phyloP scores from a whole-genome alignment of 2,329 filamentous ascomycete species.

The Diaporthe sp. region DNA sequence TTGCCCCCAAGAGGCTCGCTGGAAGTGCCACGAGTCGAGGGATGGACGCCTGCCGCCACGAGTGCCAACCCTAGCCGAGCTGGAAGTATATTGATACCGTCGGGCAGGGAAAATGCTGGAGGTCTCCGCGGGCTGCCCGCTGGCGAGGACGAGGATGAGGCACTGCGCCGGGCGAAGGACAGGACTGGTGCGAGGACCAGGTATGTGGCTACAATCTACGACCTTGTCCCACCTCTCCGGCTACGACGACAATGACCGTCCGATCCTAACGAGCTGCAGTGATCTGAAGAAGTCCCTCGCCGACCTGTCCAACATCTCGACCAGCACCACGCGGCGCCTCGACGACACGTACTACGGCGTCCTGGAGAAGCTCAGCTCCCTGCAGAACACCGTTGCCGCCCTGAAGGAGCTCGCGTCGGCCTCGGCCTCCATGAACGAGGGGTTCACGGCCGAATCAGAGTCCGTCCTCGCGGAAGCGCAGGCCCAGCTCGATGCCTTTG shows the following conservation, averaged over 20 bases:
- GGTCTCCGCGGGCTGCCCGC: constrained; percentile 32
- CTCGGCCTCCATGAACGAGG: constrained; percentile 69
- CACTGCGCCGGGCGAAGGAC: constrained; percentile 57
- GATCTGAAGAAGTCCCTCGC: constrained; percentile 65
- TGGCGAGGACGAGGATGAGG: constrained; percentile 53
- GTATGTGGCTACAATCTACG: constrained; percentile 50
- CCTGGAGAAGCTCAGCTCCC: constrained; percentile 74
- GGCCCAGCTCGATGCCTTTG: constrained; percentile 71
- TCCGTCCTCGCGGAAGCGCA: constrained; percentile 72
- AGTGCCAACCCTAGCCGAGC: constrained; percentile 60
- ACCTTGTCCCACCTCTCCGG: background rate
- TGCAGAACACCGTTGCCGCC: constrained; percentile 74
- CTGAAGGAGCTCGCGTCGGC: constrained; percentile 76
- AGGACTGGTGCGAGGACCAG: constrained; percentile 55
- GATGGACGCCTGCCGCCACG: constrained; percentile 56
- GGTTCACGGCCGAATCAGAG: constrained; percentile 72
- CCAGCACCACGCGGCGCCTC: constrained; percentile 73
- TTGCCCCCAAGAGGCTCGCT: constrained; percentile 54
- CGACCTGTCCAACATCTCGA: constrained; percentile 71
- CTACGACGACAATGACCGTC: constrained; percentile 33
- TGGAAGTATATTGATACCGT: constrained; percentile 55
- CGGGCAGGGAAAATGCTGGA: constrained; percentile 43
- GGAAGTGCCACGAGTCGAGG: constrained; percentile 61
- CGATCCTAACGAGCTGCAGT: constrained; percentile 50
- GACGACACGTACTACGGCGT: constrained; percentile 83